These are phyloP conservation scores for Skeletonema grethae DNA, from an alignment of 108 stramenopile species.

Conservation along the genomic window DNA sequence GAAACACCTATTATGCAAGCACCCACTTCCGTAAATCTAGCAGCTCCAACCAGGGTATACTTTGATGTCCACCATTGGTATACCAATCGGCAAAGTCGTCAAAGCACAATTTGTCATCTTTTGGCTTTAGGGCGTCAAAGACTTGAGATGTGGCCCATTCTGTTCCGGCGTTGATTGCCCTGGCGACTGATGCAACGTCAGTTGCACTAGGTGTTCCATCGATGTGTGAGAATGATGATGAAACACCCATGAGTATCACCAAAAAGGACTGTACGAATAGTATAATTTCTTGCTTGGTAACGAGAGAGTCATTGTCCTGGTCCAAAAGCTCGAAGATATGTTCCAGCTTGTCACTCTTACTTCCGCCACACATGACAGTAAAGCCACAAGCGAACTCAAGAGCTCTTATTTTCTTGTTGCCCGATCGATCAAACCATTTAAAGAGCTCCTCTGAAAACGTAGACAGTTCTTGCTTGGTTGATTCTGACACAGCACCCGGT, in stretches of 20 bases:
- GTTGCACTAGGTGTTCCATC: slow-evolving; percentile 50
- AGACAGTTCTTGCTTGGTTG: slow-evolving; percentile 56
- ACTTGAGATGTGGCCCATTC: slow-evolving; percentile 76
- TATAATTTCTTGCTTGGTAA: slow-evolving; percentile 60
- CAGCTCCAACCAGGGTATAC: slow-evolving; percentile 89
- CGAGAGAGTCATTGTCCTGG: slow-evolving; percentile 59
- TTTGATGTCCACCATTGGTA: slow-evolving; percentile 77
- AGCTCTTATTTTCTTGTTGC: slow-evolving; percentile 62
- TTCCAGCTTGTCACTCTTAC: slow-evolving; percentile 91
- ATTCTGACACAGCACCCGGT: slow-evolving; percentile 8
- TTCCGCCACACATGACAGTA: slow-evolving; percentile 84
- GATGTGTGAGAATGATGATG: slow-evolving; percentile 52
- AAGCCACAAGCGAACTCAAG: slow-evolving; percentile 83
- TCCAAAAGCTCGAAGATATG: slow-evolving; percentile 88
- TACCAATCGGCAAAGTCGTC: slow-evolving; percentile 96
- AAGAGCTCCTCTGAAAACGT: slow-evolving; percentile 75
- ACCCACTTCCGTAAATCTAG: slow-evolving; percentile 89
- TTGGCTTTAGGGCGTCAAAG: slow-evolving; percentile 51
- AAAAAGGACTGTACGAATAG: slow-evolving; percentile 82
- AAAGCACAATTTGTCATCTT: slow-evolving; percentile 57
- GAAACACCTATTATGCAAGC: slow-evolving; percentile 1
- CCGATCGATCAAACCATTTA: slow-evolving; percentile 75
- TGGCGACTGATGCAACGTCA: slow-evolving; percentile 44
- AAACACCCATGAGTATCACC: slow-evolving; percentile 68
- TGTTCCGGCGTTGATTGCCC: slow-evolving; percentile 78